Base-by-base conservation (phyloP, 2,329 filamentous ascomycete species). In the Berkeleyomyces basicola region DNA sequence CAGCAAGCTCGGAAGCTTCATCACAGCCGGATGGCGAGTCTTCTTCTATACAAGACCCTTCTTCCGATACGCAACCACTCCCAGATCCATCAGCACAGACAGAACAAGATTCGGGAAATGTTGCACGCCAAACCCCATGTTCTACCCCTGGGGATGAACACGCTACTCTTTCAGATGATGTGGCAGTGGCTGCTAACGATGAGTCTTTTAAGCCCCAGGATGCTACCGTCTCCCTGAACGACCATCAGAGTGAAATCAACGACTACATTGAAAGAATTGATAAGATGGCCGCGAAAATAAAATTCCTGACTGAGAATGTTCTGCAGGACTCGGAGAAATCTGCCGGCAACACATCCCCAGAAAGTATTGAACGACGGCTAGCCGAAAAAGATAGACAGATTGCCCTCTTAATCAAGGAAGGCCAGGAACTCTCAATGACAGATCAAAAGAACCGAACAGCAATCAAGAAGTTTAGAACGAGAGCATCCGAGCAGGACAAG, bases 341-440 rank as follows among this genome's bases (percentile, higher is more conserved):
- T 5, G 84, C 82, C 2, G 75, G 79, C n/a, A 75, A 79, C 33
- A 83, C 86, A 0, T 75, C 81, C 1, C 70, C 81, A 0, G 86
- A 86, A 4, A 88, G 84, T 63, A 63, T 78, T 1, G 88, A 95
- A 67, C 88, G 86, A 71, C 90, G 88, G 70, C 72, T 97, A 11
- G 87, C 89, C 0, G 90, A 95, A 69, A 95, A 90, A 70, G 91
- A 97, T 68, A 85, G 92, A 68, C 88, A 88, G 71, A 95, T 97
- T 68, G 89, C 91, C 2, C 76, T 91, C 57, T 76, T 99, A 10
- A 87, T 99, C 78, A 86, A 95, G 68, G 93, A 99, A 75, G 93
- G 95, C 0, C 88, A 93, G 68, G 90, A 87, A 67, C 78, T 97
- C 7, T 91, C 90, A 1, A 88, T 86, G 68, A 87, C 82, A 0